Evolutionary conservation across 768 basidiomycete genomes (phyloP).

Genomic region (Polyporus arcularius): DNA sequence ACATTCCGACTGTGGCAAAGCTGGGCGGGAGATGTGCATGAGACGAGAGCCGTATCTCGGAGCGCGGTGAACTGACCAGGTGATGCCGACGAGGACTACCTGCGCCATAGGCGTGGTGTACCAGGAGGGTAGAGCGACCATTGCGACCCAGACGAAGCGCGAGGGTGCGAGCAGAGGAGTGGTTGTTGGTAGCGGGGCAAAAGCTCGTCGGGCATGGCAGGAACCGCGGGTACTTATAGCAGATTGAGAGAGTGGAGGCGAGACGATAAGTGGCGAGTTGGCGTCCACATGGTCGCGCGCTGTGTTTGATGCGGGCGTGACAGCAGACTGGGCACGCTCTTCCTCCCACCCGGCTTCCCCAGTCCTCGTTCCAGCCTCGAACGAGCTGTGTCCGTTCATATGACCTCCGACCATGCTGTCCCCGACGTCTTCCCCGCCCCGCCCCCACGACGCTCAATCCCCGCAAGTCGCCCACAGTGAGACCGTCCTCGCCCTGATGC

Average conservation of each 20-base stretch:
- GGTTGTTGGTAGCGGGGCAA: not conserved
- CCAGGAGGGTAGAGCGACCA: conserved; percentile 28
- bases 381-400: not conserved
- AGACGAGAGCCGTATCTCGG: not conserved
- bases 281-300: conserved; percentile 14
- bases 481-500: too few relatives aligned
- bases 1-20: conserved; percentile 42
- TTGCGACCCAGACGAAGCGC: not conserved
- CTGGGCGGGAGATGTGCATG: conserved; percentile 12
- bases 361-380: not conserved
- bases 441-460: too few relatives aligned
- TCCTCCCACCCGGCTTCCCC: not conserved
- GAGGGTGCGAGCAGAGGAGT: not conserved
- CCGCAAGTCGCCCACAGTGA: too few relatives aligned
- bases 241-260: not conserved
- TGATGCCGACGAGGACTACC: conserved; percentile 38
- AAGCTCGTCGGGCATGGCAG: not conserved
- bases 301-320: conserved; percentile 11
- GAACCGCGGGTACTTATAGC: conserved; percentile 1
- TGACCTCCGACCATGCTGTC: too few relatives aligned
- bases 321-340: not conserved
- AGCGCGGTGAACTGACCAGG: conserved; percentile 24
- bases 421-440: too few relatives aligned
- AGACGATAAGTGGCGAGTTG: conserved; percentile 5
- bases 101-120: conserved; percentile 36